Evolutionary conservation across 495 filamentous ascomycete genomes (phyloP).

Genomic region (Neurospora sp.): DNA sequence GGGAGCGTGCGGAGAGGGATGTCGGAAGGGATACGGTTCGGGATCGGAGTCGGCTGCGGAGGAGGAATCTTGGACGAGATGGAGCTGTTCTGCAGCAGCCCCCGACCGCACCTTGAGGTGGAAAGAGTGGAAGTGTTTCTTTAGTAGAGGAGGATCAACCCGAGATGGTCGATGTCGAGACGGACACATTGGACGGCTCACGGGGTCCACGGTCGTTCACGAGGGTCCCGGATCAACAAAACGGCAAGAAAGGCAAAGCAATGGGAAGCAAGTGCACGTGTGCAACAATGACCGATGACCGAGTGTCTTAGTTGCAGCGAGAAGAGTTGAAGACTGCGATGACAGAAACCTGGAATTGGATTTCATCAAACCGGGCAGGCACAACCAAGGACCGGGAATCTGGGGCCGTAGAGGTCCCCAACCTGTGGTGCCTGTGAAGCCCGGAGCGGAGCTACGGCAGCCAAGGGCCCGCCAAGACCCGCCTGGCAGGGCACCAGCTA

Average conservation of each 20-base stretch:
- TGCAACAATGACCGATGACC: not conserved
- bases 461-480: not conserved
- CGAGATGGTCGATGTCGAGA: slow-evolving; percentile 1
- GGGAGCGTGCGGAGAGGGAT: slow-evolving; percentile 52
- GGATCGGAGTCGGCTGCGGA: slow-evolving; percentile 19
- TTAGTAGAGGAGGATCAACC: slow-evolving; percentile 1
- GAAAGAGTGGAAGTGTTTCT: slow-evolving; percentile 5
- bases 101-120: slow-evolving; percentile 29
- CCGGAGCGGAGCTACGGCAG: not conserved
- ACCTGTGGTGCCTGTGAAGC: not conserved
- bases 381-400: not conserved
- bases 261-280: not conserved
- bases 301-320: not conserved
- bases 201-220: not conserved
- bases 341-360: not conserved
- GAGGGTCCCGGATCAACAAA: not conserved
- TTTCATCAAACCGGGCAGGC: not conserved
- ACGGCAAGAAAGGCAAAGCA: not conserved
- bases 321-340: not conserved
- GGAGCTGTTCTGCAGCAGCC: slow-evolving; percentile 54
- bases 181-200: slow-evolving; percentile 1
- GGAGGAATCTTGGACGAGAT: slow-evolving; percentile 47
- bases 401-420: not conserved
- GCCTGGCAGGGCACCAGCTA: not conserved
- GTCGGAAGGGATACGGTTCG: slow-evolving; percentile 46